These are phyloP conservation scores for Chaetomium cochliodes DNA, from an alignment of 495 filamentous ascomycete species.

Conservation along the genomic window DNA sequence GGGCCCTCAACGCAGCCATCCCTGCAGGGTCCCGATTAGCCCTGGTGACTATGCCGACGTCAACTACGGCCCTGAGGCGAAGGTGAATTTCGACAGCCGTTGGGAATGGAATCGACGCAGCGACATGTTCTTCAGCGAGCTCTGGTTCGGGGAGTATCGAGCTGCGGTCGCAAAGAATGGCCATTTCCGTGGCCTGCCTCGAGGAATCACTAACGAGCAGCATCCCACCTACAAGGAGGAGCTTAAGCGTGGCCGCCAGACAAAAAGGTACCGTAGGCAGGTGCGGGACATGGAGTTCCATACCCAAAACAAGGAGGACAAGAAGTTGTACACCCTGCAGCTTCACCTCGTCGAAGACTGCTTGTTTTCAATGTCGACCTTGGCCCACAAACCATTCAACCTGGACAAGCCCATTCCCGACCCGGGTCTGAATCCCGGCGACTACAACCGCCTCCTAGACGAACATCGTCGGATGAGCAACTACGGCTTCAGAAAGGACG, in stretches of 20 bases:
- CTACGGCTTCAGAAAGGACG: background rate
- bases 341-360: conserved; percentile 2
- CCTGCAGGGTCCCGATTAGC: background rate
- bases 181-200: background rate
- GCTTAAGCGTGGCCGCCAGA: background rate
- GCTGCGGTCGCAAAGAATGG: background rate
- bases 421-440: background rate
- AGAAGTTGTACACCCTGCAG: background rate
- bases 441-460: background rate
- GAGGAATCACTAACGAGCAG: background rate
- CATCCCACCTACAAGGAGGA: background rate
- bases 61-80: background rate
- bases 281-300: background rate
- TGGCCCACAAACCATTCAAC: conserved; percentile 4
- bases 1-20: conserved; percentile 24
- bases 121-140: background rate
- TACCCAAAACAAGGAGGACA: background rate
- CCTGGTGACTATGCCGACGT: background rate
- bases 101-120: background rate
- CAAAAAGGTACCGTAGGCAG: background rate
- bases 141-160: background rate
- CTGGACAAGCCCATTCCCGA: conserved; percentile 13
- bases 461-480: background rate
- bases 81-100: background rate
- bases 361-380: background rate